Evolutionary conservation across 768 basidiomycete species (phyloP), one percentile per base, ranked within the genome.

Genomic region (Coprinellus micaceus): DNA sequence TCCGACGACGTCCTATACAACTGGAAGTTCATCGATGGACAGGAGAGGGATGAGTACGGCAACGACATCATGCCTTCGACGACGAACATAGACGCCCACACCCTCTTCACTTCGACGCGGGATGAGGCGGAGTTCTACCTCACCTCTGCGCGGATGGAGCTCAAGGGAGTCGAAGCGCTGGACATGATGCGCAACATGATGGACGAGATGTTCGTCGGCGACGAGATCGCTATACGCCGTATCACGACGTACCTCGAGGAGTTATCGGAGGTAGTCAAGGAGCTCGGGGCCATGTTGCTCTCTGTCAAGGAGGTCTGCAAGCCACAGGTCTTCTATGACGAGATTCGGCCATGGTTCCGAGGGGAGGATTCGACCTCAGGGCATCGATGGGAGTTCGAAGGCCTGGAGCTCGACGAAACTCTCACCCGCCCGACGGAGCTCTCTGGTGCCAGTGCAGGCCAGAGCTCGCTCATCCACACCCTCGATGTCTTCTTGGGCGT

Each of bases 81-180:
- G 59, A 85, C 85, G 1, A n/a, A n/a, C n/a, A n/a, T n/a, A n/a
- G n/a, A n/a, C n/a, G n/a, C n/a, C n/a, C n/a, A n/a, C n/a, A 74
- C 83, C 46, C 97, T 98, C 74, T 94, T 95, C 1, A 79, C 82
- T 24, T 86, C 87, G 2, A 68, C 71, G n/a, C n/a, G n/a, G 22
- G 92, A 94, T 64, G 96, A 99, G 67, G 82, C 86, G 58, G 91
- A 92, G 57, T 99, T 98, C 69, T 98, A 94, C 72, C 82, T 97
- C 48, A 82, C 86, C 37, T 94, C 94, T 0, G 85, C 94, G 2
- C 82, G 90, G 10, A 92, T 95, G 66, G 96, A 98, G 71, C 77
- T 97, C 21, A 83, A 85, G 26, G 95, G 95, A 10, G 93, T 93
- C 1, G 82, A 87, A 53, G 89, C 89, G 1, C 82, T 98, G 22